A percentile compares a stretch with the other conserved stretches of the same genome.
Evolutionary conservation across 75 land plant species (phyloP).

Genomic region (Picea sitchensis): DNA sequence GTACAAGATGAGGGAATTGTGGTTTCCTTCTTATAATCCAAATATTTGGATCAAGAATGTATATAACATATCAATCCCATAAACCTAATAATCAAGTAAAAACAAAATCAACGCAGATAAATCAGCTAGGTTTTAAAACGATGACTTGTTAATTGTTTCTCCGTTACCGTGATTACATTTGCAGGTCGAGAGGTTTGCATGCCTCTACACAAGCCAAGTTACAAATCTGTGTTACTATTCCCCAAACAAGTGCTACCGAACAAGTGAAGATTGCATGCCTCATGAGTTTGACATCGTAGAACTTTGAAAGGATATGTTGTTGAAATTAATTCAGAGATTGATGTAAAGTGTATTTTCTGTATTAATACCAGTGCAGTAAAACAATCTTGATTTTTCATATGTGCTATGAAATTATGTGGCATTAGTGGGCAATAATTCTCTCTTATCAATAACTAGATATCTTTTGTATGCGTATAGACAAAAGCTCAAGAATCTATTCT

Average conservation of each 20-base stretch:
- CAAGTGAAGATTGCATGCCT: slow-evolving; percentile 98
- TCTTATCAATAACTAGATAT: too few species aligned
- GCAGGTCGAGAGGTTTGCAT: slow-evolving; percentile 98
- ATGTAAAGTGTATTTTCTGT: too few species aligned
- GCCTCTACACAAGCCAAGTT: slow-evolving; percentile 95
- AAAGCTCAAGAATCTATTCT: too few species aligned
- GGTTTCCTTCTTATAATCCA: not conserved
- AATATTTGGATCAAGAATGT: not conserved
- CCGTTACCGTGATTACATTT: not conserved
- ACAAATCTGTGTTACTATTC: slow-evolving; percentile 89
- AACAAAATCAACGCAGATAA: not conserved
- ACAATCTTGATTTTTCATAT: too few species aligned
- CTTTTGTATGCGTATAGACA: too few species aligned
- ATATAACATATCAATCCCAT: not conserved
- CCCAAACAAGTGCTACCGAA: slow-evolving; percentile 89
- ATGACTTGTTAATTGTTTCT: not conserved
- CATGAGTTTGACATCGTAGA: slow-evolving; percentile 74
- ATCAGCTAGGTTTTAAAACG: not conserved
- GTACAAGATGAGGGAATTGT: slow-evolving; percentile 24
- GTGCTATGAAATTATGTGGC: too few species aligned
- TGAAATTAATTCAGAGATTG: too few species aligned
- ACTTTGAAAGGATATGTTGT: not conserved
- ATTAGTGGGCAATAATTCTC: too few species aligned
- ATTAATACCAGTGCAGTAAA: too few species aligned
- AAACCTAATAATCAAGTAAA: not conserved